Percentiles rank a stretch among this genome's conserved stretches.
Evolutionary conservation across 176 grass and related monocot genomes (phyloP).

Genomic region (Urochloa ruziziensis): DNA sequence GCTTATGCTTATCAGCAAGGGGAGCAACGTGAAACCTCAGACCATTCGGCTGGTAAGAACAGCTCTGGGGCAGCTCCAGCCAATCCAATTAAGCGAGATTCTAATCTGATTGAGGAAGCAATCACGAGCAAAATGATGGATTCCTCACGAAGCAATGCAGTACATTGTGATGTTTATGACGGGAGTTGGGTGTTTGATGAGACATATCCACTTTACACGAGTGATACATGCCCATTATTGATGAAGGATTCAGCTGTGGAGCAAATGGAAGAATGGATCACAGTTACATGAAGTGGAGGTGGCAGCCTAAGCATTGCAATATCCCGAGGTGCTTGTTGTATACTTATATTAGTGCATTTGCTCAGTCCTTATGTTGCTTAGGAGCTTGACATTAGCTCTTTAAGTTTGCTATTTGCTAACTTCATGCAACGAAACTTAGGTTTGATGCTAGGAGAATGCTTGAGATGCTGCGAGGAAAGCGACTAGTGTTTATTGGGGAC

Average conservation of each 20-base stretch:
- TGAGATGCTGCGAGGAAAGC: constrained; percentile 71
- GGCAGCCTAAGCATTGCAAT: constrained; percentile 73
- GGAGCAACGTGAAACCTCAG: background rate
- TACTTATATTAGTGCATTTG: background rate
- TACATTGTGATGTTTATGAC: constrained; percentile 64
- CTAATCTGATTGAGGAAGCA: background rate
- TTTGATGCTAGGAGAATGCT: constrained; percentile 76
- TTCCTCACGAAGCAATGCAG: background rate
- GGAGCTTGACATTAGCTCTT: background rate
- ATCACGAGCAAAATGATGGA: constrained; percentile 11
- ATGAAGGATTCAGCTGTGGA: constrained; percentile 85
- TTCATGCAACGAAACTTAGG: constrained; percentile 39
- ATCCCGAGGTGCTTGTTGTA: constrained; percentile 57
- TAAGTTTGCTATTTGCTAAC: background rate
- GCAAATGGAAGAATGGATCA: constrained; percentile 74
- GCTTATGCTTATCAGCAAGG: constrained; percentile 3
- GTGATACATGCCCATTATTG: constrained; percentile 79
- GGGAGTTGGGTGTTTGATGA: constrained; percentile 93
- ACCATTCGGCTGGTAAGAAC: constrained; percentile 11
- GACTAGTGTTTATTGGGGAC: constrained; percentile 79
- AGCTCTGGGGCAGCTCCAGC: background rate
- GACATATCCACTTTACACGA: constrained; percentile 74
- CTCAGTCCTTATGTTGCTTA: constrained; percentile 3
- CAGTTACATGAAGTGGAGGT: constrained; percentile 83
- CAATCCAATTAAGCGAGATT: constrained; percentile 6